These are phyloP conservation scores for Lanzia echinophila DNA, from an alignment of 2,329 filamentous ascomycete genomes.

Conservation along the genomic window DNA sequence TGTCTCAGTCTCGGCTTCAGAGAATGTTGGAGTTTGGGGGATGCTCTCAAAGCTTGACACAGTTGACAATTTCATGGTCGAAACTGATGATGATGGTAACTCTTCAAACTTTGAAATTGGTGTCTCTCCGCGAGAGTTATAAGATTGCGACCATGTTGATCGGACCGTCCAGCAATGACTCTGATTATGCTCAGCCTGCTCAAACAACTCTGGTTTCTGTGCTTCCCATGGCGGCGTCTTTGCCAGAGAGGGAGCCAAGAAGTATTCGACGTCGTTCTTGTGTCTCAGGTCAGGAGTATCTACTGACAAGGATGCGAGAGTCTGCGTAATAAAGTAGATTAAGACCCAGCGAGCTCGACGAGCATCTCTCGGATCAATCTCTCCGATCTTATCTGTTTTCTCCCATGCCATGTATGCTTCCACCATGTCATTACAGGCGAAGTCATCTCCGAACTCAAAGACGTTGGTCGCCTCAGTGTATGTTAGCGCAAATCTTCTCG, in stretches of 20 bases:
- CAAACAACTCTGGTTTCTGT: conserved; percentile 14
- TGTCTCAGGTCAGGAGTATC: conserved; percentile 49
- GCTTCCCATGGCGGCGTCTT: conserved; percentile 50
- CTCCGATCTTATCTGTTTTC: conserved; percentile 43
- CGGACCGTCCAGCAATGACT: conserved; percentile 30
- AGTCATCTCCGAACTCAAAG: conserved; percentile 47
- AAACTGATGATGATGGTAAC: neutral
- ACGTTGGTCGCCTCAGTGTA: conserved; percentile 57
- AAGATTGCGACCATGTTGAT: neutral
- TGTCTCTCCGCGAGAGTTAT: neutral
- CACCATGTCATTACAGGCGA: conserved; percentile 46
- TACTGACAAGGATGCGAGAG: conserved; percentile 51
- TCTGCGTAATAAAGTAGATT: conserved; percentile 54
- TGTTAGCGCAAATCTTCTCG: conserved; percentile 35
- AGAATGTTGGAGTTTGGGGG: conserved; percentile 3
- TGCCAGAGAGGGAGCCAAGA: conserved; percentile 48
- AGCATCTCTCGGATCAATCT: conserved; percentile 47
- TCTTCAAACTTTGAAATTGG: neutral
- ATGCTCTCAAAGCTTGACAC: conserved; percentile 6
- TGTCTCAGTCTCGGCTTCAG: conserved; percentile 2
- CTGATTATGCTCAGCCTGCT: conserved; percentile 25
- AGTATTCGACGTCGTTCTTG: conserved; percentile 47
- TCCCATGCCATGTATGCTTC: conserved; percentile 52
- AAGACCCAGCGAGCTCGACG: conserved; percentile 55
- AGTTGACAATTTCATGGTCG: neutral